A percentile compares a stretch with the other conserved stretches of the same genome.
These are phyloP conservation scores for Viola odorata DNA, from an alignment of 345 rosid genomes.

Conservation along the genomic window DNA sequence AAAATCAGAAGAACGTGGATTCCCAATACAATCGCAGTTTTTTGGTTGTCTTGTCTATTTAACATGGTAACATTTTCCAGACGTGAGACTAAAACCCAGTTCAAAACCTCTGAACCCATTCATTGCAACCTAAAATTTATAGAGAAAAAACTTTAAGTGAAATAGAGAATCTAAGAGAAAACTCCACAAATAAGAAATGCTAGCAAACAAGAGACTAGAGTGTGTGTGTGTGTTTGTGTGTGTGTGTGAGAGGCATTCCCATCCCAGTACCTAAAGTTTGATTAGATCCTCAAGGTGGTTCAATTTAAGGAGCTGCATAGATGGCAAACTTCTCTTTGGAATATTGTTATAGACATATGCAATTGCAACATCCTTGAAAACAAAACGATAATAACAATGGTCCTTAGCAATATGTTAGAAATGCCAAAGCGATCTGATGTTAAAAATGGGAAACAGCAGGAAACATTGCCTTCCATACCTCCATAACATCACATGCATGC, in stretches of 20 bases:
- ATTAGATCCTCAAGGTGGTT: too few species aligned
- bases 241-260: neutral
- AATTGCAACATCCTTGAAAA: too few species aligned
- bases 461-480: neutral
- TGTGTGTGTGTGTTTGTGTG: too few species aligned
- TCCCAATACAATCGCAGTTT: slow-evolving; percentile 61
- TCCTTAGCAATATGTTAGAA: too few species aligned
- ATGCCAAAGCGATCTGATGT: too few species aligned
- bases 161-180: neutral
- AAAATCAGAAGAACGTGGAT: slow-evolving; percentile 88
- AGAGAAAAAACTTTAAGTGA: neutral
- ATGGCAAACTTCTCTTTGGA: too few species aligned
- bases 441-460: too few species aligned
- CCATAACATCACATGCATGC: too few species aligned
- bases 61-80: slow-evolving; percentile 66
- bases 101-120: slow-evolving; percentile 75
- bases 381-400: too few species aligned
- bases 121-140: slow-evolving; percentile 54
- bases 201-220: neutral
- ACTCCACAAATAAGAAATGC: neutral
- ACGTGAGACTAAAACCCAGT: slow-evolving; percentile 69
- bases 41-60: slow-evolving; percentile 55
- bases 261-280: too few species aligned
- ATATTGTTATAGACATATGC: too few species aligned
- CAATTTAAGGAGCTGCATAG: too few species aligned